Evolutionary conservation across 805 yeast genomes (phyloP).

Genomic region (Saccharomycopsis fibuligera): DNA sequence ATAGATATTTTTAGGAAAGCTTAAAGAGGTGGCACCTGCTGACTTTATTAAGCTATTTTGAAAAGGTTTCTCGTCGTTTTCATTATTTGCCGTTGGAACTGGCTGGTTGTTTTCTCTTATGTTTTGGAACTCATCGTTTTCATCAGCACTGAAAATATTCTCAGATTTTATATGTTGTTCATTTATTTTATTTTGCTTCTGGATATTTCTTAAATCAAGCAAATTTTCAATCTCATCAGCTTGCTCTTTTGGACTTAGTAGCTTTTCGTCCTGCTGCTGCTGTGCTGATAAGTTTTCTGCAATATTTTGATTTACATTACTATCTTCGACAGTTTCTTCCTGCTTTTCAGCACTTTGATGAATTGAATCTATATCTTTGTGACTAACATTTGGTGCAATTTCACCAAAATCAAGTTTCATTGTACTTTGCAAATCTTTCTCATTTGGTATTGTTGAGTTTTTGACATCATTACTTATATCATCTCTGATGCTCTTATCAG

Average conservation of each 20-base stretch:
- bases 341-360: no score
- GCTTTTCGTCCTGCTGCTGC: background rate
- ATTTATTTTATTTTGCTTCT: background rate
- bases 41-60: no score
- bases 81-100: background rate
- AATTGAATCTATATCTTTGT: no score
- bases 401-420: no score
- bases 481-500: no score
- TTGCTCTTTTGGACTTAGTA: constrained; percentile 10
- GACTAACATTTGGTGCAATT: no score
- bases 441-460: no score
- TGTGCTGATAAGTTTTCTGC: background rate
- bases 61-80: background rate
- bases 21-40: background rate
- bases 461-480: no score
- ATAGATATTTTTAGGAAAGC: no score
- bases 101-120: constrained; percentile 4
- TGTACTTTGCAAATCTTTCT: no score
- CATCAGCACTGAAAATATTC: constrained; percentile 12
- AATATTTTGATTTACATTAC: background rate
- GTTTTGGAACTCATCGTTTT: constrained; percentile 9
- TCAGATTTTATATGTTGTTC: background rate
- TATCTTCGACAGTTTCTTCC: background rate
- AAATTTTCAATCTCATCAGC: constrained; percentile 12
- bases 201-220: constrained; percentile 4